phyloP scores from a whole-genome alignment of 768 basidiomycete genomes.

The Dacryopinax spathularia region DNA sequence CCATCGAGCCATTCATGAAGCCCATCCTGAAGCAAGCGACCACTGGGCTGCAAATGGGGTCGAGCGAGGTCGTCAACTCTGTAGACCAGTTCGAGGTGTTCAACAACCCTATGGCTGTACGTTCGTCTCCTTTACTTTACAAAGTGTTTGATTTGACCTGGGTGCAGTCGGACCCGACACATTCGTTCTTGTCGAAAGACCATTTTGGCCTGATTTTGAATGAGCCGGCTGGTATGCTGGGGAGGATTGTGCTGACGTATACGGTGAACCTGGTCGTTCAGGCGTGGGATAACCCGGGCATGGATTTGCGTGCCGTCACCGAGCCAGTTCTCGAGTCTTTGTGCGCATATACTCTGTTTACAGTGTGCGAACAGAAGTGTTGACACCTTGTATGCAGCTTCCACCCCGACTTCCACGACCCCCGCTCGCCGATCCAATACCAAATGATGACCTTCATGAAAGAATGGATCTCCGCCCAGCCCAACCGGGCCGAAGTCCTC shows the following conservation, averaged over 20 bases:
- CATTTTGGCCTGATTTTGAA: slow-evolving; percentile 60
- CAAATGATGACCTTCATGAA: slow-evolving; percentile 61
- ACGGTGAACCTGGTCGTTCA: slow-evolving; percentile 53
- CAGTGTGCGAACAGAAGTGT: background rate
- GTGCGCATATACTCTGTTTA: slow-evolving; percentile 27
- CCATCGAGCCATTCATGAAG: slow-evolving; percentile 75
- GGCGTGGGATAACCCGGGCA: slow-evolving; percentile 60
- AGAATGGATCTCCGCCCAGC: slow-evolving; percentile 42
- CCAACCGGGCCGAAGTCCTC: slow-evolving; percentile 36
- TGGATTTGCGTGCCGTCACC: slow-evolving; percentile 41
- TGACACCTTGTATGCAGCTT: slow-evolving; percentile 34
- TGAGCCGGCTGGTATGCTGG: slow-evolving; percentile 62
- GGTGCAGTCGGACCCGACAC: slow-evolving; percentile 56
- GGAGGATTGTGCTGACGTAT: slow-evolving; percentile 50
- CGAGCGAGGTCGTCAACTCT: slow-evolving; percentile 62
- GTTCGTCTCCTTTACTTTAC: slow-evolving; percentile 20
- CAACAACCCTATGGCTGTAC: slow-evolving; percentile 48
- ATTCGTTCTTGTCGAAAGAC: slow-evolving; percentile 66
- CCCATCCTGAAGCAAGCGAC: slow-evolving; percentile 63
- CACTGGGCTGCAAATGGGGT: slow-evolving; percentile 42
- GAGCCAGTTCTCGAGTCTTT: slow-evolving; percentile 56
- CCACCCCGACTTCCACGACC: slow-evolving; percentile 69
- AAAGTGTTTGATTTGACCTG: slow-evolving; percentile 7
- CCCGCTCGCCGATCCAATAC: slow-evolving; percentile 48
- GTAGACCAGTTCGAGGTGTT: slow-evolving; percentile 76